Evolutionary conservation across 371 early-diverging fungal species (phyloP), one percentile per base, ranked within the genome.

Genomic region (Mortierella sp.): DNA sequence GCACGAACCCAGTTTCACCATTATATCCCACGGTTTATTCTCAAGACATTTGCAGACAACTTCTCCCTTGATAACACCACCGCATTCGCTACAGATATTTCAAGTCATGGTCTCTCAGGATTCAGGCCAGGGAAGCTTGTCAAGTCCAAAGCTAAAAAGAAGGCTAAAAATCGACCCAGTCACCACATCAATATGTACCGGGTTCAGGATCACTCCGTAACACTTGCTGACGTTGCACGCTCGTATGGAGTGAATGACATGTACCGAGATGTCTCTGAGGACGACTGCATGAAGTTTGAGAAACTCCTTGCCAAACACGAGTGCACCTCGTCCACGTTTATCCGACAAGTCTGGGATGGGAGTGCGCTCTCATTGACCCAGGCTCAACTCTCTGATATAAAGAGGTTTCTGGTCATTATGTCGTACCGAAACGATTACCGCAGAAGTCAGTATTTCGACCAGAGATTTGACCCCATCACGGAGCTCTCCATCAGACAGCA

Each of bases 1-100:
- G 59, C 67, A 51, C 58, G 18, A 46, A 47, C 52, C 28, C 68
- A 73, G 53, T 68, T 55, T 55, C 74, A 73, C 60, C 74, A 73
- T 48, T 73, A 73, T 23, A 68, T 73, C 23, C 74, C 74, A 60
- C 64, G 68, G 28, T 73, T 73, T 57, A 73, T 73, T 37, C 46
- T 73, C 29, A 73, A 62, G 66, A 52, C 62, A 16, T 72, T 72
- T 26, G 28, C 63, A 14, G 72, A 66, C 46, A 44, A 60, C 57
- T 68, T 61, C 56, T 43, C 58, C 4, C 56, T 53, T n/a, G 30
- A 16, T 23, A 53, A 29, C n/a, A 56, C 0, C n/a, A 56, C 0
- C 61, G 61, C 28, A 53, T 52, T 52, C 47, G 46, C 26, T 46
- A 44, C 43, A 47, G 50, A 48, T 21, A 62, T 29, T 50, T 3